phyloP scores from a whole-genome alignment of 805 yeast species.

The Wickerhamomyces queroliae region DNA sequence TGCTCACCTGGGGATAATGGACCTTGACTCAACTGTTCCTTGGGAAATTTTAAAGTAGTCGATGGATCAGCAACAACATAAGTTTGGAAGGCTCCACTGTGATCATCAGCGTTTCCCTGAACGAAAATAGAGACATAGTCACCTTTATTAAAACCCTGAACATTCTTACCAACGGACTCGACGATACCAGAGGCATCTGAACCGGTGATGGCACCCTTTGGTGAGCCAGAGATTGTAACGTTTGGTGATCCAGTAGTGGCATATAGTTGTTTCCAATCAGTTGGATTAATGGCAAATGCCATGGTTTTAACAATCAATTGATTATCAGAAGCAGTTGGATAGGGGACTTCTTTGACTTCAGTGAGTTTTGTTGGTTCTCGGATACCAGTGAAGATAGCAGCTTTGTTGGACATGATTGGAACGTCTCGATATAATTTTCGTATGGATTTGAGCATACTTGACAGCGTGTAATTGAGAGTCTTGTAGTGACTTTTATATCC shows the following conservation, averaged over 20 bases:
- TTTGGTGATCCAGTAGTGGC: too few relatives aligned
- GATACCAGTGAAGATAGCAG: constrained; percentile 12
- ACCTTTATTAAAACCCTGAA: constrained; percentile 39
- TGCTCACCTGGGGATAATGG: constrained; percentile 21
- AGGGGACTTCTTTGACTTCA: constrained; percentile 7
- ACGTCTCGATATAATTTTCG: too few relatives aligned
- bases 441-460: too few relatives aligned
- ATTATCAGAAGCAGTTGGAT: constrained; percentile 9
- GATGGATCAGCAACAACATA: constrained; percentile 41
- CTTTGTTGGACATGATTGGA: constrained; percentile 19
- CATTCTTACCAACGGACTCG: constrained; percentile 42
- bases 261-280: constrained; percentile 61
- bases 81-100: constrained; percentile 56
- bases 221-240: constrained; percentile 25
- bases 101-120: constrained; percentile 45
- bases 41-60: constrained; percentile 24
- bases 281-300: constrained; percentile 60
- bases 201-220: constrained; percentile 47
- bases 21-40: constrained; percentile 12
- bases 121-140: constrained; percentile 50
- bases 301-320: constrained; percentile 43
- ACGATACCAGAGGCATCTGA: constrained; percentile 57
- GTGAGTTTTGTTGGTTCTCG: constrained; percentile 11
- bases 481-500: too few relatives aligned
- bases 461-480: too few relatives aligned